Percentiles rank a stretch among this genome's conserved stretches.
Evolutionary conservation across 2,329 filamentous ascomycete species (phyloP).

Genomic region (Hypoxylon rubiginosum): DNA sequence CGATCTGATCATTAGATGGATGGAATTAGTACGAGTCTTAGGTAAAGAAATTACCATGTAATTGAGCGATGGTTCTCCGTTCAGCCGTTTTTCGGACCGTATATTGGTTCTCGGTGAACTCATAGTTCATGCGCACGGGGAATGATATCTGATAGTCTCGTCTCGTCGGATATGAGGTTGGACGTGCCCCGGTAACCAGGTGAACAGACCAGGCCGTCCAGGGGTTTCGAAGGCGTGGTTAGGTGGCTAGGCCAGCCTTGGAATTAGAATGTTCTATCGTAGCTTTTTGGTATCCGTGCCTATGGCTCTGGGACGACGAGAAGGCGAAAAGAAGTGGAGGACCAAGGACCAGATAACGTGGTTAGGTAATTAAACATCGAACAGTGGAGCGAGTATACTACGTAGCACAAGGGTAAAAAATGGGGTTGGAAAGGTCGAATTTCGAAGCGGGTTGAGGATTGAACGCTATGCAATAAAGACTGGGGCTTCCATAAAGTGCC

Average conservation of each 20-base stretch:
- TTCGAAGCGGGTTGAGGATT: conserved; percentile 30
- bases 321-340: conserved; percentile 5
- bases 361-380: conserved; percentile 33
- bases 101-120: conserved; percentile 6
- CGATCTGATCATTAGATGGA: not conserved
- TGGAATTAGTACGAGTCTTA: conserved; percentile 1
- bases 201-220: conserved; percentile 7
- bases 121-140: conserved; percentile 27
- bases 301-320: conserved; percentile 37
- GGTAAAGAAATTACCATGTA: not conserved
- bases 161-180: conserved; percentile 14
- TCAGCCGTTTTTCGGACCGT: conserved; percentile 13
- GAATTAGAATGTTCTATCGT: conserved; percentile 43
- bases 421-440: conserved; percentile 24
- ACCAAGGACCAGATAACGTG: conserved; percentile 21
- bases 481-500: conserved; percentile 23
- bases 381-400: conserved; percentile 15
- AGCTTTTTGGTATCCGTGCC: conserved; percentile 38
- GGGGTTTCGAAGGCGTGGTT: conserved; percentile 29
- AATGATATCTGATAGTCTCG: conserved; percentile 23
- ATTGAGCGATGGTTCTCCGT: not conserved
- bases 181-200: conserved; percentile 21
- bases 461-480: conserved; percentile 31
- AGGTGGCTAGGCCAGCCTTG: conserved; percentile 29
- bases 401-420: conserved; percentile 14